phyloP scores from a whole-genome alignment of 768 basidiomycete genomes.

The Lepiota brunneoincarnata region DNA sequence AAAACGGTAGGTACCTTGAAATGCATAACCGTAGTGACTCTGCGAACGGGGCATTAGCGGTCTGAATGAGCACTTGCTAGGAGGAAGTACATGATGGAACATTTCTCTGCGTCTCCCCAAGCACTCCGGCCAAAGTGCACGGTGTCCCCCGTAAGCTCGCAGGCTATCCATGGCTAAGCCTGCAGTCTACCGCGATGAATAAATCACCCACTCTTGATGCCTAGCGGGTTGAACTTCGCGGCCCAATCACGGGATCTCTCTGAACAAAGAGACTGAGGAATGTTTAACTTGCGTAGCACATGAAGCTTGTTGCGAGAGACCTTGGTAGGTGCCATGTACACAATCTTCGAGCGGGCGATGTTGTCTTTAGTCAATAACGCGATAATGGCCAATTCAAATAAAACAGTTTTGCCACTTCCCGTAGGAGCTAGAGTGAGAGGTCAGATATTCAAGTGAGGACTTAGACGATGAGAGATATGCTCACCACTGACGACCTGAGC shows the following conservation, averaged over 20 bases:
- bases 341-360: conserved; percentile 48
- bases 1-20: not conserved
- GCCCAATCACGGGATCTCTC: conserved; percentile 87
- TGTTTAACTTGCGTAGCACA: not conserved
- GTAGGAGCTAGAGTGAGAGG: conserved; percentile 71
- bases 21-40: conserved; percentile 69
- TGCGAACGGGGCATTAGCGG: conserved; percentile 23
- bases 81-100: conserved; percentile 70
- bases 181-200: not conserved
- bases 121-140: conserved; percentile 58
- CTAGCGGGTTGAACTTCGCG: conserved; percentile 71
- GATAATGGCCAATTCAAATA: conserved; percentile 91
- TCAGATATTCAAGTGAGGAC: conserved; percentile 8
- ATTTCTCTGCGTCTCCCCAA: conserved; percentile 72
- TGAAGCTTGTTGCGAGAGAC: conserved; percentile 28
- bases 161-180: conserved; percentile 45
- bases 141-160: conserved; percentile 92
- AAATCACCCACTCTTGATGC: conserved; percentile 62
- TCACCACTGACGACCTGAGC: conserved; percentile 70
- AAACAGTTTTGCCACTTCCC: conserved; percentile 92
- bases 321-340: conserved; percentile 95
- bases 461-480: not conserved
- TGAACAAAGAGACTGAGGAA: conserved; percentile 74
- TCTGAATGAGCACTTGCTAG: not conserved
- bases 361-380: conserved; percentile 36